phyloP scores from a whole-genome alignment of 257 asterid genomes.

The Primulina huaijiensis region DNA sequence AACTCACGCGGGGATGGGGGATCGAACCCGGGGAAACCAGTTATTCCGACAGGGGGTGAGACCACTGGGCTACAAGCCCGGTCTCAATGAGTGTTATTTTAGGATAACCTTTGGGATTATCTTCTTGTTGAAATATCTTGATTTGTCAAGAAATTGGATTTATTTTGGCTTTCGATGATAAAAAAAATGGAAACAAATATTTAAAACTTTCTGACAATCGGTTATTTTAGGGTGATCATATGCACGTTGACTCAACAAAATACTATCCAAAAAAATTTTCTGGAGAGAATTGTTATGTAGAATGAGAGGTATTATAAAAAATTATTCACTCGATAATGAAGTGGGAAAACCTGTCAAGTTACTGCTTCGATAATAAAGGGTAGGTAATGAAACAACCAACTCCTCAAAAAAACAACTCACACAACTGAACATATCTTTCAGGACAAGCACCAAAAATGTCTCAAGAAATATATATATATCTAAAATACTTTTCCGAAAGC shows the following conservation, averaged over 20 bases:
- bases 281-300: background rate
- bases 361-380: background rate
- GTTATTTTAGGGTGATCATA: background rate
- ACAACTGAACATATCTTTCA: background rate
- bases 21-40: no score
- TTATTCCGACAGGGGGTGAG: no score
- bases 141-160: no score
- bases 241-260: conserved; percentile 14
- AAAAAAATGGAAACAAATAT: no score
- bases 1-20: no score
- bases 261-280: background rate
- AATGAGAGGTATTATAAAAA: background rate
- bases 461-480: background rate
- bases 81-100: no score
- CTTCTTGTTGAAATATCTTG: no score
- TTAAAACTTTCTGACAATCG: no score
- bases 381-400: conserved; percentile 7
- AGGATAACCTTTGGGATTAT: no score
- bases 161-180: no score
- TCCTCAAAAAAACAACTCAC: background rate
- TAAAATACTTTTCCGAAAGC: conserved; percentile 12
- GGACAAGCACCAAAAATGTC: background rate
- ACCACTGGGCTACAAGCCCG: no score
- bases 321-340: conserved; percentile 21
- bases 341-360: background rate